Evolutionary conservation across 805 yeast genomes (phyloP), one percentile per base, ranked within the genome.

Genomic region (Metschnikowia arizonensis): DNA sequence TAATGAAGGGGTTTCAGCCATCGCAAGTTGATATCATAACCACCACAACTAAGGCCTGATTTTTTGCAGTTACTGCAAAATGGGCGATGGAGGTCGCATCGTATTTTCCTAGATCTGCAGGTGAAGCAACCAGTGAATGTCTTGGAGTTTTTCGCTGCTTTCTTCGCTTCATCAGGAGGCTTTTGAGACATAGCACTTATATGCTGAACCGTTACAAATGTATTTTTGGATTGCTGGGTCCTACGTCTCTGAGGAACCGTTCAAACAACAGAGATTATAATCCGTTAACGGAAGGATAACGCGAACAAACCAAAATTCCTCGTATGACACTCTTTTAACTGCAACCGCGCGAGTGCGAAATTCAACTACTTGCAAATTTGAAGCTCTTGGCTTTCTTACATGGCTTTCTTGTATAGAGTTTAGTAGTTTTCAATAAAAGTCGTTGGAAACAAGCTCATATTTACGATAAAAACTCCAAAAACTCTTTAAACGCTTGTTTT

Each of bases 91-190:
- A 85, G 68, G 60, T 88, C 96, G 63, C 97, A 89, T 47, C 85
- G 81, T 39, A 88, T 82, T 62, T 88, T 85, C 36, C 96, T 64
- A 12, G 82, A 69, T 35, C 96, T 73, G 57, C 97, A 88, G 0
- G 96, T 86, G 71, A 87, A 87, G 60, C 97, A 89, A 1, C 96
- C 97, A 0, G 86, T 81, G 58, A 87, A 88, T 0, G 93, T 82
- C 59, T 88, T 89, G 36, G 72, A 61, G 42, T 48, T 48, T 40
- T 36, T 47, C 19, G 26, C 26, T 19, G 21, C 23, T 12, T 39
- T 39, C 18, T 39, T 29, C 8, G 18, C 26, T 12, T 31, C 35
- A 21, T 21, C 35, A 7, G 15, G 21, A 31, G 42, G 15, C 32
- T 21, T 30, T 2, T 21, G 35, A 31, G 35, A 15, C 42, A 39